Evolutionary conservation across 2,329 filamentous ascomycete genomes (phyloP).

Genomic region (Amauroascus niger): DNA sequence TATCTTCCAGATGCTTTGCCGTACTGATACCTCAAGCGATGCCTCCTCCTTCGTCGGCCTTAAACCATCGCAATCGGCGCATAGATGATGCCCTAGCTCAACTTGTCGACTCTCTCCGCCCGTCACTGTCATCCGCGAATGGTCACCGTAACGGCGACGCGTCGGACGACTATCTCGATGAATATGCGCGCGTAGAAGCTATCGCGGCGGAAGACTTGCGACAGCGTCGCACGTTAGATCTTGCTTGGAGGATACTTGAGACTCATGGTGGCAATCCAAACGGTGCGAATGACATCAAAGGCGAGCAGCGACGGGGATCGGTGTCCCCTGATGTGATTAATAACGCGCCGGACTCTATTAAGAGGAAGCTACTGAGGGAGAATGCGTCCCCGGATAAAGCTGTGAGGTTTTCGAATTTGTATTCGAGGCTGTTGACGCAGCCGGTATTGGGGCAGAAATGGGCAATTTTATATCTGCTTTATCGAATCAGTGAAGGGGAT

Average conservation of each 20-base stretch:
- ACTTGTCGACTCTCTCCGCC: conserved; percentile 35
- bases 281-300: conserved; percentile 12
- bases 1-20: conserved; percentile 9
- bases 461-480: conserved; percentile 86
- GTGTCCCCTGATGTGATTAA: conserved; percentile 50
- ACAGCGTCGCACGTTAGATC: conserved; percentile 29
- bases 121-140: conserved; percentile 30
- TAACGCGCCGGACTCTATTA: conserved; percentile 87
- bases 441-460: conserved; percentile 93
- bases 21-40: conserved; percentile 4
- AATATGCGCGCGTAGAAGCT: conserved; percentile 29
- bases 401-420: conserved; percentile 78
- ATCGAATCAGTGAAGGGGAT: conserved; percentile 62
- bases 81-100: conserved; percentile 38
- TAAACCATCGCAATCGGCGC: conserved; percentile 30
- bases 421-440: conserved; percentile 77
- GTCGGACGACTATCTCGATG: conserved; percentile 28
- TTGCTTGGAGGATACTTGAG: conserved; percentile 33
- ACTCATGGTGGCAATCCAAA: conserved; percentile 17
- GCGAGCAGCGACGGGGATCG: conserved; percentile 7
- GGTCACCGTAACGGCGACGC: conserved; percentile 25
- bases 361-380: conserved; percentile 70
- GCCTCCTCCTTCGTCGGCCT: conserved; percentile 25
- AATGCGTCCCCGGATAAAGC: conserved; percentile 66
- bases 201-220: conserved; percentile 31